Evolutionary conservation across 805 yeast species (phyloP).

Genomic region (Peterozyma xylosa): DNA sequence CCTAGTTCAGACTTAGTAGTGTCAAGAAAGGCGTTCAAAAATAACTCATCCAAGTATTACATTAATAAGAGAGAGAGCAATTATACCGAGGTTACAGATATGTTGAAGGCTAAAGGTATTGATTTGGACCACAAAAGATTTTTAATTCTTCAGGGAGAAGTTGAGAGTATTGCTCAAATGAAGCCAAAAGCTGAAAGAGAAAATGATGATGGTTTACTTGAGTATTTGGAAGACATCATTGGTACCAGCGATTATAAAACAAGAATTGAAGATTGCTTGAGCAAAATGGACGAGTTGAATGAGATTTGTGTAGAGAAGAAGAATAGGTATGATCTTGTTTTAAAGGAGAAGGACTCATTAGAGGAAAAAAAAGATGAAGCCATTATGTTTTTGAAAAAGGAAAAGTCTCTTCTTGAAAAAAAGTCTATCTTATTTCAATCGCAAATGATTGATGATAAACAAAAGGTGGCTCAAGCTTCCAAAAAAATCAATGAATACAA

Average conservation of each 20-base stretch:
- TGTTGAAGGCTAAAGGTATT: constrained; percentile 75
- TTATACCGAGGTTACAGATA: constrained; percentile 70
- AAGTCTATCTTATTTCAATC: constrained; percentile 52
- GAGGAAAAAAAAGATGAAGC: constrained; percentile 66
- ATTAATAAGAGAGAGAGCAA: constrained; percentile 64
- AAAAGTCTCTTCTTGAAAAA: constrained; percentile 49
- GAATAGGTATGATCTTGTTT: constrained; percentile 70
- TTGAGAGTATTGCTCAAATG: constrained; percentile 97
- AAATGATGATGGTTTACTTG: constrained; percentile 87
- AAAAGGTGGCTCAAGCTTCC: constrained; percentile 29
- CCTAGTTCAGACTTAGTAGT: constrained; percentile 60
- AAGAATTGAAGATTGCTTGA: constrained; percentile 57
- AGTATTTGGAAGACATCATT: constrained; percentile 92
- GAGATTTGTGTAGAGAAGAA: constrained; percentile 78
- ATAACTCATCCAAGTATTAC: constrained; percentile 72
- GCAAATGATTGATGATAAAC: constrained; percentile 31
- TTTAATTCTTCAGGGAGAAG: constrained; percentile 94
- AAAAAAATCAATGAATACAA: constrained; percentile 30
- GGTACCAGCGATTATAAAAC: constrained; percentile 86
- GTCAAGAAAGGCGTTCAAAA: constrained; percentile 71
- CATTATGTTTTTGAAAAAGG: constrained; percentile 52
- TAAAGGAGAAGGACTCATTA: constrained; percentile 56
- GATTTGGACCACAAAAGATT: constrained; percentile 94
- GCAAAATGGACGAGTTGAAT: constrained; percentile 64
- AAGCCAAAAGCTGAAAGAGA: constrained; percentile 93